Evolutionary conservation across 129 eudicot species (phyloP).

Genomic region (Ambrosia artemisiifolia): DNA sequence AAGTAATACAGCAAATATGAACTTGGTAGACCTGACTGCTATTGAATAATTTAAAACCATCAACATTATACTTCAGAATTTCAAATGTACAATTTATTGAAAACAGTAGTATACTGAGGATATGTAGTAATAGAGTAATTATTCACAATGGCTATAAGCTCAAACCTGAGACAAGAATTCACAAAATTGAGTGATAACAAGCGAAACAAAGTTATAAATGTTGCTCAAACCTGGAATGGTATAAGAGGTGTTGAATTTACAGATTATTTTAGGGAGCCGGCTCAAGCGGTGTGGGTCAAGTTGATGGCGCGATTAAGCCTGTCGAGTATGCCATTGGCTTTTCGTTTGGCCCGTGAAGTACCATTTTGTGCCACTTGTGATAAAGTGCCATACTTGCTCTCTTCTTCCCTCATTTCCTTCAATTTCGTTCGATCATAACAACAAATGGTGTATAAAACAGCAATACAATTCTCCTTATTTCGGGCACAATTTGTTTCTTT

Average conservation of each 20-base stretch:
- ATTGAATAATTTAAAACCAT: conserved; percentile 6
- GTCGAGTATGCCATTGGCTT: conserved; percentile 84
- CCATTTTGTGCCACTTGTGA: conserved; percentile 83
- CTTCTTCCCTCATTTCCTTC: conserved; percentile 88
- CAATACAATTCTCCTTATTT: conserved; percentile 79
- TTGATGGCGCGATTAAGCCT: conserved; percentile 64
- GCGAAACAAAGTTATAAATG: conserved; percentile 21
- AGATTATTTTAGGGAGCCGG: conserved; percentile 19
- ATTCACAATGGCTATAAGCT: conserved; percentile 60
- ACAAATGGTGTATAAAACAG: conserved; percentile 63
- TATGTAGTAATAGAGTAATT: conserved; percentile 24
- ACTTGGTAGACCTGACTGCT: conserved; percentile 32
- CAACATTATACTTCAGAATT: conserved; percentile 28
- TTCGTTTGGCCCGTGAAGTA: conserved; percentile 91
- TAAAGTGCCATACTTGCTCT: conserved; percentile 53
- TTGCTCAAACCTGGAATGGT: conserved; percentile 31
- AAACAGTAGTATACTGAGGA: neutral
- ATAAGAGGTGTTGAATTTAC: conserved; percentile 55
- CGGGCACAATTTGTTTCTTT: conserved; percentile 72
- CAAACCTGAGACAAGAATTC: conserved; percentile 45
- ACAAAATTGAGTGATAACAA: conserved; percentile 39
- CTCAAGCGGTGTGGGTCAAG: conserved; percentile 83
- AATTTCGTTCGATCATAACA: conserved; percentile 67
- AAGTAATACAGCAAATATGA: conserved; percentile 32
- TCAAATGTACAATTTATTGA: conserved; percentile 32